A percentile compares a stretch with the other conserved stretches of the same genome.
Evolutionary conservation across 192 early-diverging fungal genomes (phyloP).

Genomic region (Backusella macrospora): DNA sequence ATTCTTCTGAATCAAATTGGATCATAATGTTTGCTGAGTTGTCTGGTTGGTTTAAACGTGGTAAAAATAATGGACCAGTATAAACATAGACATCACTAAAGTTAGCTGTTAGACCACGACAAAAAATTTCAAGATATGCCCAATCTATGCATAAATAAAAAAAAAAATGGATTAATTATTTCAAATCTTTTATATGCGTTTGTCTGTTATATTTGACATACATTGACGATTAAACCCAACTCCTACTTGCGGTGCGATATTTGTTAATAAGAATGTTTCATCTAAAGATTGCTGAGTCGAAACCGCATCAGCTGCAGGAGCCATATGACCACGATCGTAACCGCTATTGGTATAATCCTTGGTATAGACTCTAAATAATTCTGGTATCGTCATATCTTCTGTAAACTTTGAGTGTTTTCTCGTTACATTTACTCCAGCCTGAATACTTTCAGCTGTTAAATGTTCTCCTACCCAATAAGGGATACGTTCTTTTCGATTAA

Average conservation of each 20-base stretch:
- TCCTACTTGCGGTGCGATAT: constrained; percentile 39
- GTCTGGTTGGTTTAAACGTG: constrained; percentile 25
- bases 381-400: constrained; percentile 51
- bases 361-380: constrained; percentile 46
- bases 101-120: constrained; percentile 41
- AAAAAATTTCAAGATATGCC: constrained; percentile 58
- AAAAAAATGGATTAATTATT: no score
- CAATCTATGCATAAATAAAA: constrained; percentile 42
- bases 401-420: constrained; percentile 50
- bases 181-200: background rate
- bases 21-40: background rate
- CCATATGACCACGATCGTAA: constrained; percentile 64
- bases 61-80: constrained; percentile 61
- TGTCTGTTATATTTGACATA: constrained; percentile 7
- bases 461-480: constrained; percentile 41
- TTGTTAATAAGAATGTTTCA: constrained; percentile 52
- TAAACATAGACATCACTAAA: constrained; percentile 62
- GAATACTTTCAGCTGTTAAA: constrained; percentile 21
- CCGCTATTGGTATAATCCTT: constrained; percentile 56
- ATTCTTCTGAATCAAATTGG: background rate
- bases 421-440: constrained; percentile 29
- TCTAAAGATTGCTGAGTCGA: constrained; percentile 54
- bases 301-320: constrained; percentile 59
- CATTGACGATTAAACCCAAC: constrained; percentile 62
- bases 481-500: constrained; percentile 58